Percentiles rank a stretch among this genome's conserved stretches.
These are phyloP conservation scores for Penicillium cataractarum DNA, from an alignment of 495 filamentous ascomycete species.

Conservation along the genomic window DNA sequence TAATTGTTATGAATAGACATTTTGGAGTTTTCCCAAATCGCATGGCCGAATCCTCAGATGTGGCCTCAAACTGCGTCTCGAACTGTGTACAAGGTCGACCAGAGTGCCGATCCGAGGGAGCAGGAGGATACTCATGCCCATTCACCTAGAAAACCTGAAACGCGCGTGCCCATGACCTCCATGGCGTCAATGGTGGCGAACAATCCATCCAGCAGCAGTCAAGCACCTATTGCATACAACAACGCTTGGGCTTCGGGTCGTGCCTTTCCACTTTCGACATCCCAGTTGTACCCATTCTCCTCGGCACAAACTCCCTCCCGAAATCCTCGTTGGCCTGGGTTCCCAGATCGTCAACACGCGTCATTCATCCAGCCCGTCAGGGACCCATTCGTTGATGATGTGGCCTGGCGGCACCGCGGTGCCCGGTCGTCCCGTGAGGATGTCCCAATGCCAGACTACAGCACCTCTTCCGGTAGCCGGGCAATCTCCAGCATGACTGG, in stretches of 20 bases:
- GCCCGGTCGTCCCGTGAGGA: constrained; percentile 51
- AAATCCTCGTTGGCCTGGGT: constrained; percentile 17
- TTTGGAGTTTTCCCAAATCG: constrained; percentile 75
- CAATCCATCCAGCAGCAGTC: constrained; percentile 25
- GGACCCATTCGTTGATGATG: constrained; percentile 37
- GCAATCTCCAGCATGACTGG: constrained; percentile 49
- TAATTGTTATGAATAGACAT: constrained; percentile 57
- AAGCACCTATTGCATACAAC: constrained; percentile 10
- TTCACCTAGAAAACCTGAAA: constrained; percentile 49
- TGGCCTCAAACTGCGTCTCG: constrained; percentile 56
- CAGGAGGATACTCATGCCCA: constrained; percentile 52
- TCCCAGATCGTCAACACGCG: constrained; percentile 43
- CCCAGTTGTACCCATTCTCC: constrained; percentile 14
- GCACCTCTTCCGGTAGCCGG: constrained; percentile 48
- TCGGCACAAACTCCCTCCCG: not conserved
- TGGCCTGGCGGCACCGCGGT: constrained; percentile 39
- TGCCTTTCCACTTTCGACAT: constrained; percentile 27
- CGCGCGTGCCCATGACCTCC: not conserved
- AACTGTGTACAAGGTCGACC: constrained; percentile 40
- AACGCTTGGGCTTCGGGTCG: constrained; percentile 33
- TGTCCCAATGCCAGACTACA: constrained; percentile 58
- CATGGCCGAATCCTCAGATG: constrained; percentile 80
- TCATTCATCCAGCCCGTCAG: constrained; percentile 36
- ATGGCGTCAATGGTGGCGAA: not conserved
- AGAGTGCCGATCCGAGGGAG: constrained; percentile 29